Conservation (phyloP, 2,329 filamentous ascomycete species). For the Cladorrhinum sp. region DNA sequence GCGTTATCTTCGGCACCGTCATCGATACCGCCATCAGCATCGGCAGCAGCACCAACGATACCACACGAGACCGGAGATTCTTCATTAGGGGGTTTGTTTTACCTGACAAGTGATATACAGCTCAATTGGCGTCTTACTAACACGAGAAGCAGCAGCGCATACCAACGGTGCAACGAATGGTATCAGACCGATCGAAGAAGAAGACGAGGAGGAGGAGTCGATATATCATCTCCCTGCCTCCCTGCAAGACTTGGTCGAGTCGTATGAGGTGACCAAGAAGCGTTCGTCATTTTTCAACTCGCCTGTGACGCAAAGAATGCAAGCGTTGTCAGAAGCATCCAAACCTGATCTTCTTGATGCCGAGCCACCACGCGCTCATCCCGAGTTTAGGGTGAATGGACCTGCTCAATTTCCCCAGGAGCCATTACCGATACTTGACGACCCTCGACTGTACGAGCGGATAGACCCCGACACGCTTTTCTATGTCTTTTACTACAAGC, state of each 20-base stretch:
- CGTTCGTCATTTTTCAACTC: constrained; percentile 60
- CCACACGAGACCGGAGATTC: constrained; percentile 42
- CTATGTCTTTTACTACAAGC: constrained; percentile 98
- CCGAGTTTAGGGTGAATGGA: constrained; percentile 71
- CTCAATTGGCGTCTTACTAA: neutral
- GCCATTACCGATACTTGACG: constrained; percentile 86
- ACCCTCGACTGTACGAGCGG: constrained; percentile 79
- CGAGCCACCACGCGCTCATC: constrained; percentile 75
- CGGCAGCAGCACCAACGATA: neutral
- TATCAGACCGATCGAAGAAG: constrained; percentile 44
- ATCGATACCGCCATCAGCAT: neutral
- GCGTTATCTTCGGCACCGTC: neutral
- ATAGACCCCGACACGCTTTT: constrained; percentile 97
- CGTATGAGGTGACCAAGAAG: constrained; percentile 80
- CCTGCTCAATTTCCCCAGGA: constrained; percentile 82
- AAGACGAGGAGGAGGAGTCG: constrained; percentile 64
- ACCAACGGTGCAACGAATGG: constrained; percentile 54
- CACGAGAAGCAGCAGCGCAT: neutral
- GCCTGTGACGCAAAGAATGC: constrained; percentile 67
- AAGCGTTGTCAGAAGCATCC: constrained; percentile 69
- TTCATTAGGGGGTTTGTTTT: constrained; percentile 42
- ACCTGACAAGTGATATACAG: constrained; percentile 2
- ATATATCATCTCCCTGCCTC: constrained; percentile 90
- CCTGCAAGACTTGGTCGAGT: constrained; percentile 84
- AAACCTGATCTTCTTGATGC: constrained; percentile 75